A percentile compares a stretch with the other conserved stretches of the same genome.
Conservation (phyloP, 225 moss, liverwort and hornwort genomes). For the Pleurozium schreberi region DNA sequence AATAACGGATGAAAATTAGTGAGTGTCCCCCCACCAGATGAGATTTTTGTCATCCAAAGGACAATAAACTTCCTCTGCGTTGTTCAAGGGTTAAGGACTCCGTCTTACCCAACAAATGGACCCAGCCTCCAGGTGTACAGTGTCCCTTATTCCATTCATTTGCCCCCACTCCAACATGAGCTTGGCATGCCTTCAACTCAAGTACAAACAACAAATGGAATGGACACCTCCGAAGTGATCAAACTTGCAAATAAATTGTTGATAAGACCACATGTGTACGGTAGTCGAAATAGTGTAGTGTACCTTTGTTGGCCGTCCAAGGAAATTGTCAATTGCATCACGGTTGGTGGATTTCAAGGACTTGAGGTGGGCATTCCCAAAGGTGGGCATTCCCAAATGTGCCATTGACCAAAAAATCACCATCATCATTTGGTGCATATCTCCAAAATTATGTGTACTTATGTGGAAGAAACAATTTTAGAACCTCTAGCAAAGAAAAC, state of each 20-base stretch:
- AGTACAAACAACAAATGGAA: neutral
- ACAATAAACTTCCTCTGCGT: too few species aligned
- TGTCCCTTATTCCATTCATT: neutral
- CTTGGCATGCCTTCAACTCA: neutral
- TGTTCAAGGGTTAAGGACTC: too few species aligned
- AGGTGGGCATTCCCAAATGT: fast-evolving
- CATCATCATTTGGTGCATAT: neutral
- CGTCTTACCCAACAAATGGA: too few species aligned
- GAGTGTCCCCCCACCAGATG: too few species aligned
- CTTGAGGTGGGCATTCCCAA: neutral
- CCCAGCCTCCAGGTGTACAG: fast-evolving
- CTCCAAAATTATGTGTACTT: neutral
- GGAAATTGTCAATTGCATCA: neutral
- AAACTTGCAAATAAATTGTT: neutral
- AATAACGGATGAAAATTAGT: too few species aligned
- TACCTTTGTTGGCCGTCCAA: neutral
- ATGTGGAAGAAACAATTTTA: neutral
- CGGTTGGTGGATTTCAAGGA: neutral
- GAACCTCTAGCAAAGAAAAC: too few species aligned
- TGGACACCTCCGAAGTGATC: neutral
- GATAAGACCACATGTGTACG: neutral
- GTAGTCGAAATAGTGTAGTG: too few species aligned
- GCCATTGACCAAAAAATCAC: fast-evolving
- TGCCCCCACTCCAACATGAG: neutral
- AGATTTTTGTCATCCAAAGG: too few species aligned